These are phyloP conservation scores for Epicoccum sorghinum DNA, from an alignment of 2,329 filamentous ascomycete genomes.

Conservation along the genomic window DNA sequence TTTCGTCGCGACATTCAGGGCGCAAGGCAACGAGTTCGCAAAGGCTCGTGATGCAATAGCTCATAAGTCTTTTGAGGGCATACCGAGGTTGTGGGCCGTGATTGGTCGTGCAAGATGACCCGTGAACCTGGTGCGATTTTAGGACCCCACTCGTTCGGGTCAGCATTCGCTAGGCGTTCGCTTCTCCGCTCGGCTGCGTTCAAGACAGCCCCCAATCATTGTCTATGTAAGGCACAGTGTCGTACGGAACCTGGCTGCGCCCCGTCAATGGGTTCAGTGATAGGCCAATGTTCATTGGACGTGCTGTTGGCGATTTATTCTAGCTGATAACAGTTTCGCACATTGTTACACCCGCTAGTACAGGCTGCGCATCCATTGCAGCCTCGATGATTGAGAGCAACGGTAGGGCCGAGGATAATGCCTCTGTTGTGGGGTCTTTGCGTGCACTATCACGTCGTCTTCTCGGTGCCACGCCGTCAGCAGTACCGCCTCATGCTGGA, in stretches of 20 bases:
- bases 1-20: not conserved
- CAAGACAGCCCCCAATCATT: conserved; percentile 1
- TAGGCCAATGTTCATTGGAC: too few relatives aligned
- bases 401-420: too few relatives aligned
- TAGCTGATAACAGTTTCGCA: too few relatives aligned
- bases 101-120: conserved; percentile 9
- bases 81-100: conserved; percentile 1
- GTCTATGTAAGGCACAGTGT: conserved; percentile 9
- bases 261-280: not conserved
- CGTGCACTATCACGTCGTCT: too few relatives aligned
- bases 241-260: conserved; percentile 4
- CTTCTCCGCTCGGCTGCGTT: conserved; percentile 5
- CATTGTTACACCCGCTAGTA: not conserved
- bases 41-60: not conserved
- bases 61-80: not conserved
- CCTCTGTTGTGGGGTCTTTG: too few relatives aligned
- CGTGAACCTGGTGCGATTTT: not conserved
- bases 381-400: not conserved
- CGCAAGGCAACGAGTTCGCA: not conserved
- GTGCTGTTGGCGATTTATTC: too few relatives aligned
- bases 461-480: too few relatives aligned
- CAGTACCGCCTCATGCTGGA: too few relatives aligned
- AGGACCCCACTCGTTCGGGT: conserved; percentile 9
- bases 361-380: not conserved
- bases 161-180: conserved; percentile 9